Conservation (phyloP, 139 green algal genomes). For the Chlamydomonas eustigma region DNA sequence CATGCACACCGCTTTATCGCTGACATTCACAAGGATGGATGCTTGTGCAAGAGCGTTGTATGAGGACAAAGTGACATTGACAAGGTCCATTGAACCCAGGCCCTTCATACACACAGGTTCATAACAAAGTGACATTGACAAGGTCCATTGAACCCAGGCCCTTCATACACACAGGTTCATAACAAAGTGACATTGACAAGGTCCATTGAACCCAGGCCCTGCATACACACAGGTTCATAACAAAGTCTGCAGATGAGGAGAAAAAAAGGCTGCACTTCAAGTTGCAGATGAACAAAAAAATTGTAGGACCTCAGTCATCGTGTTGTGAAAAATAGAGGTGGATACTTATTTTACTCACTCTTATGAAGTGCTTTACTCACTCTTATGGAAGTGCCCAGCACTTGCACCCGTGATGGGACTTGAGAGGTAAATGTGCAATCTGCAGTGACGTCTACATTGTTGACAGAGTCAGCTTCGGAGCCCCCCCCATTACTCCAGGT, state of each 20-base stretch:
- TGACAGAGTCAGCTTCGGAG: background rate
- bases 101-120: too few species aligned
- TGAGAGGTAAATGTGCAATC: slow-evolving; percentile 16
- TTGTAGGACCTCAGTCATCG: too few species aligned
- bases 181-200: background rate
- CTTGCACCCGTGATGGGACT: slow-evolving; percentile 11
- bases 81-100: background rate
- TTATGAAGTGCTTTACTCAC: background rate
- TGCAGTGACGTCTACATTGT: slow-evolving; percentile 25
- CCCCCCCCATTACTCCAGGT: slow-evolving; percentile 35
- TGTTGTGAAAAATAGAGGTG: too few species aligned
- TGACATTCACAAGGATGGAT: slow-evolving; percentile 15
- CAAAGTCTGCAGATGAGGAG: too few species aligned
- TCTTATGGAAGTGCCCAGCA: background rate
- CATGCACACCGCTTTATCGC: slow-evolving; percentile 18
- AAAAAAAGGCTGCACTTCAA: too few species aligned
- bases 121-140: background rate
- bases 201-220: background rate
- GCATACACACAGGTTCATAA: too few species aligned
- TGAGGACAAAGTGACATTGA: background rate
- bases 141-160: background rate
- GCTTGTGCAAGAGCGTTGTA: background rate
- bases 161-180: too few species aligned
- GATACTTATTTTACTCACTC: too few species aligned
- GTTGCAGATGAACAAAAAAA: too few species aligned